Conservation (phyloP, 176 grass and related monocot species). For the Raddia guianensis region DNA sequence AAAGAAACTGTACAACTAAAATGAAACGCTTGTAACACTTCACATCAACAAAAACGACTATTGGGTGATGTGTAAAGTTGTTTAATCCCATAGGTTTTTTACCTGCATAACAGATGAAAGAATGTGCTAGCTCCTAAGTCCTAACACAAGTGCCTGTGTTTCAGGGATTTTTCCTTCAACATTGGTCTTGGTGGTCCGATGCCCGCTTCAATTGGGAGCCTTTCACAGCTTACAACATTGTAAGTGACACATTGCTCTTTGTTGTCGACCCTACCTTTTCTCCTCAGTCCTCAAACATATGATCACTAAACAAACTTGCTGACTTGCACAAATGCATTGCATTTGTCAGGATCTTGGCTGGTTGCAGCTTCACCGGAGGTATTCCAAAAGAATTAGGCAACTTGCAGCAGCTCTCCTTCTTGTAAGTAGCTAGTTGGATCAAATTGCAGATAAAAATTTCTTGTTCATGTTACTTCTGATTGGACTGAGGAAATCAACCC, state of each 20-base stretch:
- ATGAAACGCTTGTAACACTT: no score
- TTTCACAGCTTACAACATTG: conserved; percentile 36
- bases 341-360: conserved; percentile 46
- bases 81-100: background rate
- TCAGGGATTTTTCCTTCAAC: conserved; percentile 67
- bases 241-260: conserved; percentile 14
- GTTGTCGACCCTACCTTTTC: background rate
- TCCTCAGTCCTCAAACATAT: background rate
- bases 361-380: conserved; percentile 49
- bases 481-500: background rate
- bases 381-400: conserved; percentile 52
- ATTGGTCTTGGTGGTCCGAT: conserved; percentile 30
- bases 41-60: no score
- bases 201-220: conserved; percentile 46
- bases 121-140: background rate
- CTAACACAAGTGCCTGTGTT: conserved; percentile 27
- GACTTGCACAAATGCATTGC: background rate
- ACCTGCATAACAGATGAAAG: background rate
- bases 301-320: background rate
- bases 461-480: background rate
- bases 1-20: no score
- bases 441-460: conserved; percentile 1
- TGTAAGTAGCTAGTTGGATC: conserved; percentile 31
- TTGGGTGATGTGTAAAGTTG: background rate
- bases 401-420: conserved; percentile 39